Evolutionary conservation across 2,329 filamentous ascomycete genomes (phyloP).

Genomic region (Diaporthe sp.): DNA sequence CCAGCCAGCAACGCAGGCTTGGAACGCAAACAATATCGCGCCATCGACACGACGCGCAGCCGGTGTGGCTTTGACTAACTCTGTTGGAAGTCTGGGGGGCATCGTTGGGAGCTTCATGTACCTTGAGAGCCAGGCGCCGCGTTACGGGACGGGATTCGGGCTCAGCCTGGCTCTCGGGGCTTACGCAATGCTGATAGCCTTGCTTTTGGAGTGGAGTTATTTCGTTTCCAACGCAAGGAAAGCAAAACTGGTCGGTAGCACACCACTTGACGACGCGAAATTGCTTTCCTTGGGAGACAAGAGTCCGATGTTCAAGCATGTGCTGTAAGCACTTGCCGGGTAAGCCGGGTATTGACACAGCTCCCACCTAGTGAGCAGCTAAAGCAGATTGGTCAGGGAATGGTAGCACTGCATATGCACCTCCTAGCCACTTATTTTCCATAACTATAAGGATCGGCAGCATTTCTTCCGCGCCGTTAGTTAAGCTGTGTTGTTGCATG

Average conservation of each 20-base stretch:
- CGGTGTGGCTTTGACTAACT: not conserved
- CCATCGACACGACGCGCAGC: conserved; percentile 1
- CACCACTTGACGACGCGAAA: not conserved
- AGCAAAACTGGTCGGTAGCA: not conserved
- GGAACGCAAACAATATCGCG: conserved; percentile 15
- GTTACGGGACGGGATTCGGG: not conserved
- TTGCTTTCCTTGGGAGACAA: conserved; percentile 7
- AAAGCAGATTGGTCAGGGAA: conserved; percentile 40
- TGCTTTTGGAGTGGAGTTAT: conserved; percentile 1
- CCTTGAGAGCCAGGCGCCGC: not conserved
- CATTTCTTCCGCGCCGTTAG: not conserved
- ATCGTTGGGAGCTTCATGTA: conserved; percentile 27
- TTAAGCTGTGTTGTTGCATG: not conserved
- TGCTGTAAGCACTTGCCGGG: conserved; percentile 11
- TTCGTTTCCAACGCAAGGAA: not conserved
- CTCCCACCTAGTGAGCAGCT: conserved; percentile 38
- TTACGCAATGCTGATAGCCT: not conserved
- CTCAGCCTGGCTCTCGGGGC: not conserved
- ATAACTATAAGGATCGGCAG: not conserved
- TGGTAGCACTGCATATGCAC: conserved; percentile 44
- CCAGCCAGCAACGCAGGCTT: not conserved
- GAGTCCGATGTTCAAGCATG: conserved; percentile 25
- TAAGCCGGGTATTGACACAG: too few species aligned
- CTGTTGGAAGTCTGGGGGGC: not conserved
- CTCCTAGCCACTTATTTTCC: not conserved